Evolutionary conservation across 2,329 filamentous ascomycete genomes (phyloP).

Genomic region (Pseudogymnoascus sp.): DNA sequence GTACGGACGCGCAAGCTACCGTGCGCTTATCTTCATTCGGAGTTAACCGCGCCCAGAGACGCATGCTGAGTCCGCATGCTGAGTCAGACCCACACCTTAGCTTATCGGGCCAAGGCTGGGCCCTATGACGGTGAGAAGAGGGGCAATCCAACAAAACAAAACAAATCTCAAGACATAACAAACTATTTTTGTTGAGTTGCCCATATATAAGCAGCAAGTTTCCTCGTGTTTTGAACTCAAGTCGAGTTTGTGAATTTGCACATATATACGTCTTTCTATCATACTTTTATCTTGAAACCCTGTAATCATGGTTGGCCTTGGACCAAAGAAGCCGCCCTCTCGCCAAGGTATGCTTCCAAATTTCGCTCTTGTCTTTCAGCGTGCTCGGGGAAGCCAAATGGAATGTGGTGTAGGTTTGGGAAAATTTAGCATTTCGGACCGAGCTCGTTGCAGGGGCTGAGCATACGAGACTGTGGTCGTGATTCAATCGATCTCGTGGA

Average conservation of each 20-base stretch:
- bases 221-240: not conserved
- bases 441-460: not conserved
- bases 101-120: slow-evolving; percentile 2
- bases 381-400: not conserved
- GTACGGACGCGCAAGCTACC: not conserved
- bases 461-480: not conserved
- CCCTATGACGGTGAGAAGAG: slow-evolving; percentile 5
- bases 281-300: slow-evolving; percentile 9
- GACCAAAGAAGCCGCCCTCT: slow-evolving; percentile 55
- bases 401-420: not conserved
- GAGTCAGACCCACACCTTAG: slow-evolving; percentile 6
- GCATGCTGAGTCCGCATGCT: slow-evolving; percentile 2
- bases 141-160: slow-evolving; percentile 7
- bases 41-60: not conserved
- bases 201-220: slow-evolving; percentile 3
- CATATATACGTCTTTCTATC: not conserved
- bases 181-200: slow-evolving; percentile 1
- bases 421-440: not conserved
- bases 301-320: slow-evolving; percentile 51
- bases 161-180: slow-evolving; percentile 5
- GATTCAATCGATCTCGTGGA: not conserved
- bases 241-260: not conserved
- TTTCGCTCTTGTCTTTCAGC: slow-evolving; percentile 1
- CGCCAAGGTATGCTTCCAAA: slow-evolving; percentile 53
- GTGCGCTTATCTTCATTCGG: slow-evolving; percentile 4